Base-by-base conservation (phyloP, 805 yeast species). In the Candida xiaguanensis region DNA sequence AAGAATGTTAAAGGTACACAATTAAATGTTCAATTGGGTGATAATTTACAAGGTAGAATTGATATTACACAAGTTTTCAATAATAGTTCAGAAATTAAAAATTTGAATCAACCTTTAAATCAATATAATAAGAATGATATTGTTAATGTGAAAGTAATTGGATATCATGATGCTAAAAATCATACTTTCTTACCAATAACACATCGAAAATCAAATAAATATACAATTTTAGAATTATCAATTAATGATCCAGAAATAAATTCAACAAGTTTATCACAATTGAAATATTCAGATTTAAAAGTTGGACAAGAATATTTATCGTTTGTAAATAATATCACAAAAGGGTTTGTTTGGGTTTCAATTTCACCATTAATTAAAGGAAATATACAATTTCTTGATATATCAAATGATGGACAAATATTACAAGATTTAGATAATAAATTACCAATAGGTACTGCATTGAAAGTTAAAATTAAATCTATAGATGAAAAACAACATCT, bases 1-100 rank as follows among this genome's bases (percentile, higher is more conserved):
- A 80, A 73, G 35, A 65, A 81, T 1, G 73, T 85, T 26, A 85
- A 84, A 55, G 78, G 75, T 23, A 78, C 86, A 5, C 93, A 86
- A 62, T 65, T 90, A 48, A 80, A 81, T 50, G 84, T 90, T 14
- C 74, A 74, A 36, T 66, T 89, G 33, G 89, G 93, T 38, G 93
- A 83, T 43, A 81, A 84, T 54, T 67, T 80, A 44, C 84, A 77
- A 51, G 97, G 95, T 27, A 77, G 95, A 56, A 63, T 90, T 42
- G 95, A 87, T 50, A 69, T 82, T 13, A 75, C 89, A 13, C 85
- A 88, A 59, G 65, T 84, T 28, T 84, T 76, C 59, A 79, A 77
- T 38, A 48, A 58, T 0, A 59, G 66, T 43, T 59, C 65, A 2
- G 82, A 77, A 20, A 82, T 89, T 34, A 61, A 69, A 38, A 79